These are phyloP conservation scores for Begonia fuchsioides DNA, from an alignment of 306 rosid genomes.

Conservation along the genomic window DNA sequence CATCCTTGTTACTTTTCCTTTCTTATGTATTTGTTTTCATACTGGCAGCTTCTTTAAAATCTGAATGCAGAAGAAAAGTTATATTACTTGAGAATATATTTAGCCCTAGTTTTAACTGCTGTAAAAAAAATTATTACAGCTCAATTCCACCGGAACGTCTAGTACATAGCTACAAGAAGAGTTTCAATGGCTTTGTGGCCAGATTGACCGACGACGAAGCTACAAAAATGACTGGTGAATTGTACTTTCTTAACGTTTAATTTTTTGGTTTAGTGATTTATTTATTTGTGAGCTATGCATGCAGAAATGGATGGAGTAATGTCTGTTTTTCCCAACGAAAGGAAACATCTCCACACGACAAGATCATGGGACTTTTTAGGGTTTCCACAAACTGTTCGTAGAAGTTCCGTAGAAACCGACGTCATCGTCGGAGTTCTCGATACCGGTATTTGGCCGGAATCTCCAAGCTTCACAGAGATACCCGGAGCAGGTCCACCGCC, in stretches of 20 bases:
- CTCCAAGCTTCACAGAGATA: conserved; percentile 24
- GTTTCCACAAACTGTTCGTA: conserved; percentile 9
- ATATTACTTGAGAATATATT: too few relatives aligned
- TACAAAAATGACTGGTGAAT: conserved; percentile 12
- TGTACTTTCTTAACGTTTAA: too few relatives aligned
- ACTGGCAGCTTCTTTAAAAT: neutral
- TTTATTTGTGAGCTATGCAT: too few relatives aligned
- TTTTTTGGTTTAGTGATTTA: too few relatives aligned
- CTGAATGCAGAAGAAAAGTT: too few relatives aligned
- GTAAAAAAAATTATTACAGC: neutral
- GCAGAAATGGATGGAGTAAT: conserved; percentile 32
- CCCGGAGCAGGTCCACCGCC: conserved; percentile 37
- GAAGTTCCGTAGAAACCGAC: conserved; percentile 17
- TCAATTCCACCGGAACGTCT: conserved; percentile 9
- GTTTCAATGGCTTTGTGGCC: conserved; percentile 24
- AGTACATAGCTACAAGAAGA: conserved; percentile 22
- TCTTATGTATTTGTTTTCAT: too few relatives aligned
- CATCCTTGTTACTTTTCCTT: too few relatives aligned
- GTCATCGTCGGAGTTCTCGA: conserved; percentile 34
- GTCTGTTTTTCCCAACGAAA: conserved; percentile 30
- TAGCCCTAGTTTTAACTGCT: too few relatives aligned
- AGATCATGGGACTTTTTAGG: conserved; percentile 54
- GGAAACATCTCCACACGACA: conserved; percentile 28
- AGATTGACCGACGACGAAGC: conserved; percentile 21
- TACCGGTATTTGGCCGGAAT: conserved; percentile 39